Base-by-base conservation (phyloP, 441 rosid genomes). In the Gossypium gossypioides region DNA sequence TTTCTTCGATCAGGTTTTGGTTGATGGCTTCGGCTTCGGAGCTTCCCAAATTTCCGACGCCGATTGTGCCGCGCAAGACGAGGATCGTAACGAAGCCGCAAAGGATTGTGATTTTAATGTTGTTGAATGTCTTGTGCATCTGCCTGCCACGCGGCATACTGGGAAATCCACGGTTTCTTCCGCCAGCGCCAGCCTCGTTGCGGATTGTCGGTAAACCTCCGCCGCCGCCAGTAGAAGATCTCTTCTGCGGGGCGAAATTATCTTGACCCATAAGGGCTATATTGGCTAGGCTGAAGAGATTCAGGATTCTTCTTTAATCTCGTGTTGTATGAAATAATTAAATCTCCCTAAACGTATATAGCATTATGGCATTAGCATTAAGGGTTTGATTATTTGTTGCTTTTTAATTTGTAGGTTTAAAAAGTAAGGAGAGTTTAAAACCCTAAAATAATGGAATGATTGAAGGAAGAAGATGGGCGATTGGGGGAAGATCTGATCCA, bases 81-180 rank as follows among this genome's bases (percentile, higher is more conserved):
- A 91, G 93, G 72, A 94, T 91, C 18, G 97, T 94, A 55, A 92
- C 93, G 82, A 93, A 91, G 3, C 98, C 96, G 55, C 98, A 93
- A 10, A 93, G 92, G 76, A 93, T 88, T 3, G 97, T 91, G 88
- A 93, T 94, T 83, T 94, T 94, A 78, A 94, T 85, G 87, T 89
- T 94, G 87, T 90, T 94, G 84, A 94, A 92, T 21, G 97, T 94
- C 85, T 89, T 94, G 79, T 87, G 87, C 84, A 92, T 89, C 92
- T 90, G 96, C 66, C 96, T 81, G 27, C 97, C 96, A 7, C 96
- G 93, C 0, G 91, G 78, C 63, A 80, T 57, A 2, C 27, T 32
- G 4, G 74, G 68, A 10, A 72, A 44, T 0, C 74, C 18, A 6
- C 80, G 82, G 18, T 78, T 76, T 0, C 76, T 68, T 15, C 63